Conservation (phyloP, 768 basidiomycete genomes). For the Termitomyces sp. region DNA sequence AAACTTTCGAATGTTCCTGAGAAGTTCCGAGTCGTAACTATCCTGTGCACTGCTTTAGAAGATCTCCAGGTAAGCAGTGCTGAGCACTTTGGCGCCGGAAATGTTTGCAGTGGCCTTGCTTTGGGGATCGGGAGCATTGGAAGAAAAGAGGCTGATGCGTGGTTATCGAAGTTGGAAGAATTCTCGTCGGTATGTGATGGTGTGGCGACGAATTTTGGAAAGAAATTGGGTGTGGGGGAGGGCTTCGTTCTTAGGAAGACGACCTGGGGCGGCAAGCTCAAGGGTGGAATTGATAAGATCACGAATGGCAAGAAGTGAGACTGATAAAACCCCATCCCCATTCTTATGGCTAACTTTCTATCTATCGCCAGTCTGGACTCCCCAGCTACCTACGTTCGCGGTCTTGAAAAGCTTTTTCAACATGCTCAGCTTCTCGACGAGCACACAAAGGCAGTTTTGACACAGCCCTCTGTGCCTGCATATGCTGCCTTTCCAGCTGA, state of each 20-base stretch:
- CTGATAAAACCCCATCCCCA: conserved; percentile 4
- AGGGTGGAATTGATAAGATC: conserved; percentile 76
- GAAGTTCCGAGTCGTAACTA: conserved; percentile 82
- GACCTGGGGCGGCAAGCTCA: conserved; percentile 72
- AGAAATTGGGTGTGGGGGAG: conserved; percentile 87
- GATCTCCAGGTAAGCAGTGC: conserved; percentile 70
- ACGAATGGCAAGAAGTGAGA: conserved; percentile 87
- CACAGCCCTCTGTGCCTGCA: conserved; percentile 63
- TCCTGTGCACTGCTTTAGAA: conserved; percentile 75
- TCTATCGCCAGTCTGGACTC: conserved; percentile 69
- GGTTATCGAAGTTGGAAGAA: conserved; percentile 77
- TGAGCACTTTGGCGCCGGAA: conserved; percentile 76
- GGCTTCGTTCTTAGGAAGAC: conserved; percentile 82
- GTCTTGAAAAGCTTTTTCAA: conserved; percentile 67
- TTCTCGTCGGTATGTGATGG: conserved; percentile 77
- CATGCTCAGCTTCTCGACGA: conserved; percentile 83
- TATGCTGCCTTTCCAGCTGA: conserved; percentile 71
- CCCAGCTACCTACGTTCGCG: conserved; percentile 78
- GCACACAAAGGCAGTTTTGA: conserved; percentile 71
- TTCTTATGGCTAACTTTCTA: conserved; percentile 15
- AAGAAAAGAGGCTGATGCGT: conserved; percentile 73
- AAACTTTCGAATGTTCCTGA: conserved; percentile 80
- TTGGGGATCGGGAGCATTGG: conserved; percentile 76
- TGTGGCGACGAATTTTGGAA: conserved; percentile 77
- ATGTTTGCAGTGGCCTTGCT: conserved; percentile 69